Evolutionary conservation across 257 asterid species (phyloP), one percentile per base, ranked within the genome.

Genomic region (Solanum phureja): DNA sequence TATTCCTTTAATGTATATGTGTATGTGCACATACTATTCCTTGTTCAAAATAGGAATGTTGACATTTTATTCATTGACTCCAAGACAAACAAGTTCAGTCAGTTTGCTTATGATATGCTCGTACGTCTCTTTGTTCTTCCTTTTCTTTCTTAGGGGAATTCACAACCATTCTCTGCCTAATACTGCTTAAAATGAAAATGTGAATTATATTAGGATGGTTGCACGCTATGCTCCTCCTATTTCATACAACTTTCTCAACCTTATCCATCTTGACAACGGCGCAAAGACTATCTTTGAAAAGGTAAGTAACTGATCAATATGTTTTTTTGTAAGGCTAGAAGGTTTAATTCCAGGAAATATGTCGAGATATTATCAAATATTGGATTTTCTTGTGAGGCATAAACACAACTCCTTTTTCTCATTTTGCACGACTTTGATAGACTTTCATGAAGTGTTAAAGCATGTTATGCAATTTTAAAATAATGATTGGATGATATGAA

Each of bases 31-130:
- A 75, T 96, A 96, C 90, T 95, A 93, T 85, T 93, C 99, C 87
- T 87, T 95, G 88, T 93, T 96, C 93, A 94, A 95, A 90, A 91
- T 94, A 18, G 99, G 98, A 66, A 96, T 94, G 99, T 90, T 95
- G 89, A 94, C 94, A 82, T 95, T 96, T 89, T 96, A 94, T 87
- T 94, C 94, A 24, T 88, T 95, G 64, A 94, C 98, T 58, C 98
- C 98, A 73, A 85, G 93, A 87, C 99, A 94, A 91, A 95, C 99
- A 88, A 96, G 95, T 87, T 92, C 98, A 37, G 98, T 95, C 89
- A 95, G 98, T 92, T 92, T 96, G 96, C 96, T 96, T 68, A 95
- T 95, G 98, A 96, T 96, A 90, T 96, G 98, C 98, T 93, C 98
- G 98, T 95, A 95, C 11, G 96, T 90, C 35, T 88, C 84, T 66